Evolutionary conservation across 2,329 filamentous ascomycete species (phyloP), one percentile per base, ranked within the genome.

Genomic region (Sphaerulina vaccinii): DNA sequence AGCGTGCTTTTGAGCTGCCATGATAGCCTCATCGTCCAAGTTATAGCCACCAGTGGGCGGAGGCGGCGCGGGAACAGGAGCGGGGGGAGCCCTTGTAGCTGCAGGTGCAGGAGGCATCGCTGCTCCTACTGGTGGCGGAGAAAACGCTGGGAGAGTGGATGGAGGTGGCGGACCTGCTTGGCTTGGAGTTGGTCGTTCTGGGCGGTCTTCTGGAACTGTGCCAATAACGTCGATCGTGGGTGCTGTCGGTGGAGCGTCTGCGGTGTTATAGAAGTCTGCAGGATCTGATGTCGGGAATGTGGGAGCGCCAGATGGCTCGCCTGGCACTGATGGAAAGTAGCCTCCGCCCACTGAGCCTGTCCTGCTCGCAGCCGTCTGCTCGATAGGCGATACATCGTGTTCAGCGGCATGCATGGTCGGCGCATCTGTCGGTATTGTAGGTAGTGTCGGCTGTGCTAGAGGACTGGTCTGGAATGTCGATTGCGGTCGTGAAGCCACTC

Each of bases 1-100:
- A 2, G 92, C 91, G 73, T 97, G 93, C 68, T 97, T 99, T 69
- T 96, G 90, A 3, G 93, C 92, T 62, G 85, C 81, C 29, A 82
- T 75, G 29, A 96, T 86, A 0, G 86, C 78, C 53, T 79, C 75
- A 58, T 90, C 86, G 57, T 96, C 89, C 9, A 72, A 75, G 3
- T 71, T 75, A 47, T 86, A 74, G 1, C 67, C 65, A 3, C 68
- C 79, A n/a, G n/a, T n/a, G n/a, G n/a, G n/a, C 13, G 56, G 16
- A n/a, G 63, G 61, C 4, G 65, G 62, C n/a, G 52, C 54, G 4
- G 22, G 42, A 32, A 24, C 29, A 10, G 27, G 13, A n/a, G 24
- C 29, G 6, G 27, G 11, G 15, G 38, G 21, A 10, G 18, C 40
- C n/a, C n/a, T 9, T 23, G 21, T 18, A 51, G 23, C n/a, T n/a